Evolutionary conservation across 2,329 filamentous ascomycete genomes (phyloP), one percentile per base, ranked within the genome.

Genomic region (Aspergillus sp.): DNA sequence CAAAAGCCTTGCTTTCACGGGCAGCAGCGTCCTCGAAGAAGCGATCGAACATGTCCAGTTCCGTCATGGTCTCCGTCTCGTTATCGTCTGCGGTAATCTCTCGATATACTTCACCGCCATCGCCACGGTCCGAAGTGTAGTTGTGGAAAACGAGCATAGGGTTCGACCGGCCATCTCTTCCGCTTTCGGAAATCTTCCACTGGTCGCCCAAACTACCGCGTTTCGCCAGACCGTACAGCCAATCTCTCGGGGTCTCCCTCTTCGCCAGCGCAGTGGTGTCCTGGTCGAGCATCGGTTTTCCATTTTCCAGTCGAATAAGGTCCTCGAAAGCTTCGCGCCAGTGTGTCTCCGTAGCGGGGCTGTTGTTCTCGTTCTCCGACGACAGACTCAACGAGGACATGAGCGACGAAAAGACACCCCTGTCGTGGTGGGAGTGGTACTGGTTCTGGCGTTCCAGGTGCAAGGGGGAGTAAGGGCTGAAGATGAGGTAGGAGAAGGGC

Each of bases 281-380:
- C 25, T 63, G 69, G 43, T 79, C 75, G 7, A 80, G 68, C 74
- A 81, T 76, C 23, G 73, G 67, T 57, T 77, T 73, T 21, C 78
- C 79, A 55, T 80, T 80, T 55, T 81, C 75, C 2, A 83, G 74
- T 51, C 78, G 78, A 15, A 87, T 65, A 9, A 88, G 77, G 65
- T 88, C 85, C 66, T 87, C 84, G 65, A 86, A 87, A 0, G 85
- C 85, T 54, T 82, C 81, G 15, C 82, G 78, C 84, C 85, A 87
- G 32, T 78, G 77, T 0, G 76, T 75, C 53, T 76, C 74, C 1
- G 60, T 63, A 2, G 51, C 75, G 65, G 12, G 32, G 12, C 15
- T 36, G 32, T 36, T 36, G 12, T 36, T 36, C 32, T 64, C 77
- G 72, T 59, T 75, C 58, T 70, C 74, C 28, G 67, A 78, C 52